Evolutionary conservation across 441 rosid genomes (phyloP).

Genomic region (Populus hybrid): DNA sequence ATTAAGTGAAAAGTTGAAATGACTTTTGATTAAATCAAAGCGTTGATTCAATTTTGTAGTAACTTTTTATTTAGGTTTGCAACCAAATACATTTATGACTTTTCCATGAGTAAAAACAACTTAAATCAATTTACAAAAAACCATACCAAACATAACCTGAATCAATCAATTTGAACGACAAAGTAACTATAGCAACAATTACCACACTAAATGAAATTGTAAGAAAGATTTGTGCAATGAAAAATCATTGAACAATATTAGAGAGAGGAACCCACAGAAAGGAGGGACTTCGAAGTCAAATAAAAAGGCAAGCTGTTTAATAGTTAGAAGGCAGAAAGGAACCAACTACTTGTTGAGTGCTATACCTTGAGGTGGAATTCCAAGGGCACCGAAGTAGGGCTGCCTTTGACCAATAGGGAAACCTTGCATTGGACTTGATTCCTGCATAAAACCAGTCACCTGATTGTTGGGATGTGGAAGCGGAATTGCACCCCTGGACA

Average conservation of each 20-base stretch:
- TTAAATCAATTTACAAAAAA: too few species aligned
- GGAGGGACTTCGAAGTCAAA: background rate
- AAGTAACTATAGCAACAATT: background rate
- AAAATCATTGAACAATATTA: background rate
- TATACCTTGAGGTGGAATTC: slow-evolving; percentile 60
- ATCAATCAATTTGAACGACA: background rate
- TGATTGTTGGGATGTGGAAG: slow-evolving; percentile 57
- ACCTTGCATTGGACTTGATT: slow-evolving; percentile 60
- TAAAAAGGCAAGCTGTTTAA: background rate
- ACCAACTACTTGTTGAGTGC: slow-evolving; percentile 4
- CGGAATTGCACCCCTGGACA: slow-evolving; percentile 45
- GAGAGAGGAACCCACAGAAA: background rate
- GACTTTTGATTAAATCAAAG: too few species aligned
- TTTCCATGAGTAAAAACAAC: too few species aligned
- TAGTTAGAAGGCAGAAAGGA: background rate
- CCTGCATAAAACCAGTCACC: slow-evolving; percentile 53
- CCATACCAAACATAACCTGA: background rate
- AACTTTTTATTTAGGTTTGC: too few species aligned
- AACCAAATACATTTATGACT: too few species aligned
- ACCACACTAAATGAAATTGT: background rate
- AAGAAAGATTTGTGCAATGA: background rate
- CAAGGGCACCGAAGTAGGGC: slow-evolving; percentile 46
- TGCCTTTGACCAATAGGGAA: slow-evolving; percentile 61
- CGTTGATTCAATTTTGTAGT: too few species aligned
- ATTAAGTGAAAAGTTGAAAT: too few species aligned